Conservation (phyloP, 257 asterid genomes). For the Fraxinus pennsylvanica region DNA sequence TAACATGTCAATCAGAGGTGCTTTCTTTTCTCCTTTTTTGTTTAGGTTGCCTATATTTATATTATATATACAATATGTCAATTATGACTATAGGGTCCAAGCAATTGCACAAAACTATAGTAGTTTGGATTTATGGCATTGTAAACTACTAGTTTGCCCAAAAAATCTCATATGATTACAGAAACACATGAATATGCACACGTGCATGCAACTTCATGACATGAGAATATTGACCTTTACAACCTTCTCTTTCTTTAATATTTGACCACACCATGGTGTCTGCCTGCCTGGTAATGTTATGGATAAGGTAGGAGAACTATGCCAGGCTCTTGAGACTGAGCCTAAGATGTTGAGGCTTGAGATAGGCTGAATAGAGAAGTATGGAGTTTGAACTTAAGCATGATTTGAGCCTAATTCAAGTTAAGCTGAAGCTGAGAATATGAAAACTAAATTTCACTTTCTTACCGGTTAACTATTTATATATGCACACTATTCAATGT, state of each 20-base stretch:
- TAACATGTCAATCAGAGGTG: constrained; percentile 86
- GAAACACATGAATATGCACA: constrained; percentile 6
- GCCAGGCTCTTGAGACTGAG: not conserved
- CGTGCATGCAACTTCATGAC: not conserved
- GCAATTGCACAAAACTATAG: not conserved
- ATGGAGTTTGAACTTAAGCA: not conserved
- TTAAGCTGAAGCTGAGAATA: not conserved
- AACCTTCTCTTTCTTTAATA: not conserved
- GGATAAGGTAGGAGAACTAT: not conserved
- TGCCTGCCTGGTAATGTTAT: not conserved
- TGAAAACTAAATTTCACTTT: not conserved
- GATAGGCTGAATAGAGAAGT: not conserved
- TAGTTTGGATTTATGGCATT: not conserved
- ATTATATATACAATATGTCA: not conserved
- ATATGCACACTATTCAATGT: no score
- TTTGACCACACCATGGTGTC: not conserved
- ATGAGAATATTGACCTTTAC: not conserved
- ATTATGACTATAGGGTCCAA: not conserved
- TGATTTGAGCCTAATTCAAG: not conserved
- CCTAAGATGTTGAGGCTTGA: not conserved
- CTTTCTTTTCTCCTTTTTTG: constrained; percentile 33
- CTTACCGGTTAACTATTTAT: not conserved
- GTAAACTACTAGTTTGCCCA: not conserved
- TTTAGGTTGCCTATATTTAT: constrained; percentile 10
- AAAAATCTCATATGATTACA: not conserved